These are phyloP conservation scores for Pseudogymnoascus sp. DNA, from an alignment of 2,329 filamentous ascomycete species.

Conservation along the genomic window DNA sequence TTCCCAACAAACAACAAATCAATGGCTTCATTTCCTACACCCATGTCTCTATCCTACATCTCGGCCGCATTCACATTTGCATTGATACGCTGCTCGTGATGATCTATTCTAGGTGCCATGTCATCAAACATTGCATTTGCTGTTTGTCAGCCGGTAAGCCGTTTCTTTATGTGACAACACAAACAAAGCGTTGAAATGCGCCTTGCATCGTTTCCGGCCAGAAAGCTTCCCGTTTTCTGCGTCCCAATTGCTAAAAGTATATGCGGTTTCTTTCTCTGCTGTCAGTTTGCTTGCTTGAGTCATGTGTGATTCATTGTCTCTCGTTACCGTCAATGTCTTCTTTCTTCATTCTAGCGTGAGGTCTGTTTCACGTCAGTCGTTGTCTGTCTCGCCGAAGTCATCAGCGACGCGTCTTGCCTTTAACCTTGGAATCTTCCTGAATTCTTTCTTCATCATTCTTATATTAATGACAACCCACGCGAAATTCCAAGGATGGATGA, in stretches of 20 bases:
- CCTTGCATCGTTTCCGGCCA: background rate
- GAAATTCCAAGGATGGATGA: background rate
- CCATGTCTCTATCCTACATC: background rate
- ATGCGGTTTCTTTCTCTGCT: background rate
- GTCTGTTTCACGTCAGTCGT: background rate
- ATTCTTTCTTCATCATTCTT: background rate
- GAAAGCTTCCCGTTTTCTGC: background rate
- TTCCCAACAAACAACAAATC: background rate
- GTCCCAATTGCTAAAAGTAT: background rate
- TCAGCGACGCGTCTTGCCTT: background rate
- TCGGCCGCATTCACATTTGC: background rate
- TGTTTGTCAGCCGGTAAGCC: constrained; percentile 1
- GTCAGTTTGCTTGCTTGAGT: background rate
- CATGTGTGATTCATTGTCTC: constrained; percentile 1
- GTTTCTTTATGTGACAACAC: constrained; percentile 5
- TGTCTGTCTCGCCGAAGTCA: background rate
- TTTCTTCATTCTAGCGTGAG: background rate
- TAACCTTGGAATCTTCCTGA: background rate
- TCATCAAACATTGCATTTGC: background rate
- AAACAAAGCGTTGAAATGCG: background rate
- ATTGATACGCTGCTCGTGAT: background rate
- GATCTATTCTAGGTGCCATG: background rate
- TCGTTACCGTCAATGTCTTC: background rate
- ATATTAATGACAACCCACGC: background rate
- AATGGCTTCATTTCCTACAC: background rate